Evolutionary conservation across 352 stramenopile genomes (phyloP).

Genomic region (Pythium brachiatum): DNA sequence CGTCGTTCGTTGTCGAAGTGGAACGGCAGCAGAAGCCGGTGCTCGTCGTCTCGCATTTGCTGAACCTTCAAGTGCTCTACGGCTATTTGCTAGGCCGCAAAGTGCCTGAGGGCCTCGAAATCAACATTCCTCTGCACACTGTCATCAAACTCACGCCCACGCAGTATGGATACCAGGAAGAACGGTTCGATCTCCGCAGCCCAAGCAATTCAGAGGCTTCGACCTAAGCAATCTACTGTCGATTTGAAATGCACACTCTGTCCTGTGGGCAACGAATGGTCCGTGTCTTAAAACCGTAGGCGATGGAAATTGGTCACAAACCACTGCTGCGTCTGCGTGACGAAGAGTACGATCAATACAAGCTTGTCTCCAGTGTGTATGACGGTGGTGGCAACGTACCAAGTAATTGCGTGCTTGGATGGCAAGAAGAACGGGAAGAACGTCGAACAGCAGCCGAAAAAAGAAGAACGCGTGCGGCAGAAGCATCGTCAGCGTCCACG

Average conservation of each 20-base stretch:
- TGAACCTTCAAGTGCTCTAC: slow-evolving; percentile 48
- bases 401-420: slow-evolving; percentile 42
- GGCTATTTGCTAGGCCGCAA: slow-evolving; percentile 37
- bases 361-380: not conserved
- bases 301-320: slow-evolving; percentile 69
- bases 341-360: not conserved
- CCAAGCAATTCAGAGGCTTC: not conserved
- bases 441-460: slow-evolving; percentile 52
- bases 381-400: slow-evolving; percentile 24
- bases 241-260: not conserved
- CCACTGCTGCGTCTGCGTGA: slow-evolving; percentile 45
- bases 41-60: slow-evolving; percentile 39
- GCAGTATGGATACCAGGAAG: slow-evolving; percentile 47
- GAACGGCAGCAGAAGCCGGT: slow-evolving; percentile 42
- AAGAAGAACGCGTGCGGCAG: slow-evolving; percentile 63
- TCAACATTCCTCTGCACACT: slow-evolving; percentile 39
- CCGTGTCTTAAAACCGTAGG: slow-evolving; percentile 30
- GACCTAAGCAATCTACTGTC: not conserved
- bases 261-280: not conserved
- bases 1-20: slow-evolving; percentile 47
- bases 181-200: slow-evolving; percentile 38
- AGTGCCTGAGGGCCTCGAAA: slow-evolving; percentile 31
- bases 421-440: slow-evolving; percentile 39
- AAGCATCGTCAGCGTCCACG: slow-evolving; percentile 41
- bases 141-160: slow-evolving; percentile 48